Base-by-base conservation (phyloP, 1,139 yeast genomes). In the Tardiomyces depauwii region DNA sequence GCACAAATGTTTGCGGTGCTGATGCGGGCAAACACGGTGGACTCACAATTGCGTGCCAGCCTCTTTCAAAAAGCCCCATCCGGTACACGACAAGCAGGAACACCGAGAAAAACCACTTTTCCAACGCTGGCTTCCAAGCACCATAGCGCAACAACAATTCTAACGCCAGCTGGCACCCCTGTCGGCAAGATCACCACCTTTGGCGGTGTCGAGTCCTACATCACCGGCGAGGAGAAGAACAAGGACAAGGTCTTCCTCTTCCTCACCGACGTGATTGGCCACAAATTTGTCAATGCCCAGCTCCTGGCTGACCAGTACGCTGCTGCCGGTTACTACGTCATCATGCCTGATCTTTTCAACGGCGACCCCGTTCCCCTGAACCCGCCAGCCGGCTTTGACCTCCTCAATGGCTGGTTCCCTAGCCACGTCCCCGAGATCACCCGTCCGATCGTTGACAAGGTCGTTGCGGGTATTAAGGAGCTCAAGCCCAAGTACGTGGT, bases 261-360 rank as follows among this genome's bases (percentile, higher is more conserved):
- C 43, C 54, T 80, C 41, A 74, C 93, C 44, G 96, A 88, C 60
- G 67, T 87, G 46, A 76, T 62, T 52, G 96, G 96, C 42, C 65
- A 74, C 60, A 65, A 67, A 43, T 71, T 71, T 58, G 67, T 67
- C 60, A 87, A 87, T 63, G 67, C 66, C 28, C 65, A 69, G 56
- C 67, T 81, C 51, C 59, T 83, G 51, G 95, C 95, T 27, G 96
- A 87, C 61, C 70, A 74, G 47, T 72, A 82, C 49, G 82, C 91
- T 43, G 64, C 65, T 43, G 73, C 74, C 25, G 81, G 81, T 33
- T 84, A 73, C 66, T 73, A 72, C 40, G 91, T 83, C 0, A 67
- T 82, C 47, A 66, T 82, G 41, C 95, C 95, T 13, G 96, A 87
- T 61, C 72, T 85, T 49, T 72, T 85, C 53, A 61, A 73, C 30